Conservation (phyloP, 495 filamentous ascomycete species). For the Ramalina intermedia region DNA sequence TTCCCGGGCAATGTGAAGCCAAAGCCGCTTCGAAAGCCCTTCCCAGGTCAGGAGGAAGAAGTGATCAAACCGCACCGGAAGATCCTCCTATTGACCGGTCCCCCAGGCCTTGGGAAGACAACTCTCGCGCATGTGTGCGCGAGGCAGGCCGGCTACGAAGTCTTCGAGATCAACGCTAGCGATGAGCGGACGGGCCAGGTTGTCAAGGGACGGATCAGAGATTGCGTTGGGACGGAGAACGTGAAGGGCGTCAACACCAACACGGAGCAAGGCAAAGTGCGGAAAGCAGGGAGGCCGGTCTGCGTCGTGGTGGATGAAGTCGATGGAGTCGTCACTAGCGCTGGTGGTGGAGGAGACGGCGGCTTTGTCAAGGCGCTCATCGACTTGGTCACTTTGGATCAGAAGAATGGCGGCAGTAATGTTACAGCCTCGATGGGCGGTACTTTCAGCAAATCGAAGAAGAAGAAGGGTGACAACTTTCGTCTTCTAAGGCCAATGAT, state of each 20-base stretch:
- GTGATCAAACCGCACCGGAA: conserved; percentile 64
- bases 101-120: conserved; percentile 89
- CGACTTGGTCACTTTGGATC: conserved; percentile 70
- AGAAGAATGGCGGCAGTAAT: conserved; percentile 47
- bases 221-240: conserved; percentile 80
- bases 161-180: conserved; percentile 77
- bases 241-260: conserved; percentile 67
- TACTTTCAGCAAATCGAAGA: conserved; percentile 31
- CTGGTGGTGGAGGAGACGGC: conserved; percentile 54
- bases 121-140: conserved; percentile 94
- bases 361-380: conserved; percentile 93
- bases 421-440: conserved; percentile 24
- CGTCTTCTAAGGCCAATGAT: conserved; percentile 76
- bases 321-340: conserved; percentile 76
- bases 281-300: conserved; percentile 68
- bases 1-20: conserved; percentile 57
- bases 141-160: conserved; percentile 85
- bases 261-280: conserved; percentile 44
- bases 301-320: conserved; percentile 95
- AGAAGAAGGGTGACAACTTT: conserved; percentile 68
- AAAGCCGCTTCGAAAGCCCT: conserved; percentile 29
- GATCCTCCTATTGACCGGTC: conserved; percentile 77
- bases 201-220: conserved; percentile 77
- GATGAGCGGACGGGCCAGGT: conserved; percentile 65
- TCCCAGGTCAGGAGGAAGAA: conserved; percentile 26